phyloP scores from a whole-genome alignment of 2,329 filamentous ascomycete species.

The Trichoderma guizhouense region DNA sequence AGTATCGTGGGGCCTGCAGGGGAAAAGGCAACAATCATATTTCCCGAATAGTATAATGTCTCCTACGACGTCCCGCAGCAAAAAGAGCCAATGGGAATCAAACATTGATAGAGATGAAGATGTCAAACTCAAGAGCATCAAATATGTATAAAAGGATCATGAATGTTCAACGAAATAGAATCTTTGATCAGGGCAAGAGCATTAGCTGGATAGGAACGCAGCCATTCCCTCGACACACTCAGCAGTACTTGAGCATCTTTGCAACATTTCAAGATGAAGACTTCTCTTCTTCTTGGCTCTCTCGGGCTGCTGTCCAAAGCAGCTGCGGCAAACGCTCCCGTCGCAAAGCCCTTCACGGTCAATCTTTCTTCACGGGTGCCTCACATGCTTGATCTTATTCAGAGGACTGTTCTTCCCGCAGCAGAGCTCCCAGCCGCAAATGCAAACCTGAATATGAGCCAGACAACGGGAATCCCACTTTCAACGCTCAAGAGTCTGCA shows the following conservation, averaged over 20 bases:
- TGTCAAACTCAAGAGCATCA: background rate
- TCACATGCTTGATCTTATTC: constrained; percentile 28
- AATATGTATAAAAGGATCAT: background rate
- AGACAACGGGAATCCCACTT: constrained; percentile 17
- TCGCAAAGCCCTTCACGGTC: background rate
- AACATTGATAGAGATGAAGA: no score
- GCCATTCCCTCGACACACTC: background rate
- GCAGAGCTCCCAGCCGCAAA: background rate
- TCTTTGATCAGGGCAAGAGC: background rate
- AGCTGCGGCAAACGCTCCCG: background rate
- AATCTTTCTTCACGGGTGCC: constrained; percentile 4
- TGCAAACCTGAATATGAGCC: background rate
- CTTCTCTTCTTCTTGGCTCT: background rate
- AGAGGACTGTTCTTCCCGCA: constrained; percentile 15
- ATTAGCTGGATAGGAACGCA: background rate
- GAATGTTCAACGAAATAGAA: background rate
- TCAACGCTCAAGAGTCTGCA: constrained; percentile 18
- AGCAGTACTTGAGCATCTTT: no score
- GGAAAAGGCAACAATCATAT: background rate
- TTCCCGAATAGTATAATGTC: background rate
- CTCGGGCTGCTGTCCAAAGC: background rate
- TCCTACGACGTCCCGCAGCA: background rate
- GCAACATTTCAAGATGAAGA: background rate
- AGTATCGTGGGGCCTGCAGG: background rate
- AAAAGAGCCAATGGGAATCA: background rate